A percentile compares a stretch with the other conserved stretches of the same genome.
These are phyloP conservation scores for Penicillium roqueforti DNA, from an alignment of 495 filamentous ascomycete genomes.

Conservation along the genomic window DNA sequence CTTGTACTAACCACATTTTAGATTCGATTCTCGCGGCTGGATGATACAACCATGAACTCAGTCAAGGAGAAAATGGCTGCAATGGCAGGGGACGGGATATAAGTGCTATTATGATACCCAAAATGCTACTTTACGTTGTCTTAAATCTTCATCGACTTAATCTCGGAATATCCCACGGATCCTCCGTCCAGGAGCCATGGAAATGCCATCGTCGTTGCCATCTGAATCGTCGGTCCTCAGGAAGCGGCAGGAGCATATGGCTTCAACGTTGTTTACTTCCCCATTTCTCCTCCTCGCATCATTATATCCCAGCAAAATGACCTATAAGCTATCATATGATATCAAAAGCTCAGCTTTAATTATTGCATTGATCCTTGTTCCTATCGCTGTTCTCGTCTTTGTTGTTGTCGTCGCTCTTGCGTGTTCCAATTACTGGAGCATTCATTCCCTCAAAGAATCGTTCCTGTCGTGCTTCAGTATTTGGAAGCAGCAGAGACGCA, in stretches of 20 bases:
- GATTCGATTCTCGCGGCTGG: conserved; percentile 68
- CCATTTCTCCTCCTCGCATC: neutral
- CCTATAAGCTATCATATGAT: conserved; percentile 29
- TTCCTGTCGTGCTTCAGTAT: conserved; percentile 12
- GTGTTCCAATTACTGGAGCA: conserved; percentile 39
- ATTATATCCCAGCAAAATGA: conserved; percentile 22
- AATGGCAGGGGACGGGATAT: conserved; percentile 39
- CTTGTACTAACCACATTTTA: conserved; percentile 25
- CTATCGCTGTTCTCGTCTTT: conserved; percentile 45
- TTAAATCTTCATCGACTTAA: neutral
- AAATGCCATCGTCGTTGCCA: neutral
- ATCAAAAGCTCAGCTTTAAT: conserved; percentile 40
- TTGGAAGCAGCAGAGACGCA: conserved; percentile 14
- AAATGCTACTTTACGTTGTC: conserved; percentile 2
- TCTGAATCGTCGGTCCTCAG: neutral
- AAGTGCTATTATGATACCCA: conserved; percentile 28
- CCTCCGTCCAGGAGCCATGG: neutral
- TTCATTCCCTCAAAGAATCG: conserved; percentile 10
- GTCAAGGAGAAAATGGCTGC: conserved; percentile 59
- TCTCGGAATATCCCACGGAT: conserved; percentile 1
- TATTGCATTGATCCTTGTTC: conserved; percentile 52
- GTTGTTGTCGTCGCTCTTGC: conserved; percentile 45
- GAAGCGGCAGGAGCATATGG: neutral
- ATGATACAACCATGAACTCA: conserved; percentile 52
- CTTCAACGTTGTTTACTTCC: neutral